Percentiles rank a stretch among this genome's conserved stretches.
These are phyloP conservation scores for Capronia americana DNA, from an alignment of 2,329 filamentous ascomycete genomes.

Conservation along the genomic window DNA sequence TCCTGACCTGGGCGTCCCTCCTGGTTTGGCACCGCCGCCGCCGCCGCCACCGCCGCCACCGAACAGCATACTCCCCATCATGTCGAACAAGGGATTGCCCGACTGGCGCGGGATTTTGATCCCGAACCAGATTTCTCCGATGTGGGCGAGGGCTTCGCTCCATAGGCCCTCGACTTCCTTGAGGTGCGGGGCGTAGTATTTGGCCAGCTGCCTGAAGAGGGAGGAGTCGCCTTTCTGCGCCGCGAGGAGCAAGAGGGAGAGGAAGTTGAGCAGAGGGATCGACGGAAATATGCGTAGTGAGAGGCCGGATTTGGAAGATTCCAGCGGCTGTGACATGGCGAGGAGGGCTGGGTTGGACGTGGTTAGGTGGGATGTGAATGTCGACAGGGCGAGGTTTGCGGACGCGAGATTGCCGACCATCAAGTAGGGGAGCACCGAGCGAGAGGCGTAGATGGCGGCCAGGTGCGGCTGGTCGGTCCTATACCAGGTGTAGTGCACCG, in stretches of 20 bases:
- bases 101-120: slow-evolving; percentile 84
- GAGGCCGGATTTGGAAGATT: slow-evolving; percentile 70
- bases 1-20: slow-evolving; percentile 53
- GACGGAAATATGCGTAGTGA: slow-evolving; percentile 79
- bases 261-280: slow-evolving; percentile 92
- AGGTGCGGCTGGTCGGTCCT: slow-evolving; percentile 84
- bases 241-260: slow-evolving; percentile 81
- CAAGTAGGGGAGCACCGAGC: slow-evolving; percentile 88
- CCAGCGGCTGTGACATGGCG: slow-evolving; percentile 75
- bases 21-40: slow-evolving; percentile 35
- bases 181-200: slow-evolving; percentile 80
- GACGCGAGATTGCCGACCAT: slow-evolving; percentile 88
- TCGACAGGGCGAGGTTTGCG: slow-evolving; percentile 79
- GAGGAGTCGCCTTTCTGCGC: slow-evolving; percentile 80
- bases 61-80: slow-evolving; percentile 96
- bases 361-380: slow-evolving; percentile 73
- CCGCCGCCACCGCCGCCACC: slow-evolving; percentile 66
- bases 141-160: slow-evolving; percentile 81
- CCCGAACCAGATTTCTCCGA: slow-evolving; percentile 96
- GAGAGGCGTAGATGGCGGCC: slow-evolving; percentile 82
- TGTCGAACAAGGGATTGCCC: slow-evolving; percentile 86
- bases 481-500: slow-evolving; percentile 94
- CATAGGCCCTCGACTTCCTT: slow-evolving; percentile 74
- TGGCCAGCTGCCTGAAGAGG: slow-evolving; percentile 79
- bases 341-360: slow-evolving; percentile 63